A percentile compares a stretch with the other conserved stretches of the same genome.
Conservation (phyloP, 1,284 basidiomycete genomes). For the Vanrija pseudolonga region DNA sequence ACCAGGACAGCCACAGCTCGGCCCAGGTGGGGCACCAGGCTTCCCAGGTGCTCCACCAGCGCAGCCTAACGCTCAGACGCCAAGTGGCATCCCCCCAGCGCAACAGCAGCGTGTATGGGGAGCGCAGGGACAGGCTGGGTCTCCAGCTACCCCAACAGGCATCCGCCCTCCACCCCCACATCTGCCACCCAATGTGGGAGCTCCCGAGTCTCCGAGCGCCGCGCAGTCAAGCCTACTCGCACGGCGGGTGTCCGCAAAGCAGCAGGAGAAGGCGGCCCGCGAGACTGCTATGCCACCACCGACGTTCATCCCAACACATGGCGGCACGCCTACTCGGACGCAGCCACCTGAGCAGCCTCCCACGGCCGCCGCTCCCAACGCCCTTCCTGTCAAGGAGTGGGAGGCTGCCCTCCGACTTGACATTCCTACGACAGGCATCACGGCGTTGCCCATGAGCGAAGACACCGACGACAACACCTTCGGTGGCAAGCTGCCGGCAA, state of each 20-base stretch:
- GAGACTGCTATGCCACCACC: constrained; percentile 34
- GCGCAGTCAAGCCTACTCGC: neutral
- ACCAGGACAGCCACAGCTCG: constrained; percentile 10
- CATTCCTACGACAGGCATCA: constrained; percentile 62
- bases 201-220: constrained; percentile 11
- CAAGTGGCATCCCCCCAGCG: constrained; percentile 9
- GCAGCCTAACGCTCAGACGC: neutral
- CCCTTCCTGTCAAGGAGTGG: constrained; percentile 46
- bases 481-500: constrained; percentile 56
- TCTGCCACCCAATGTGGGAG: constrained; percentile 11
- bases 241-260: constrained; percentile 12
- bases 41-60: constrained; percentile 5
- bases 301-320: constrained; percentile 32
- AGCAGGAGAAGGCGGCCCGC: neutral
- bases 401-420: constrained; percentile 54
- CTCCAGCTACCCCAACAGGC: constrained; percentile 10
- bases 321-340: constrained; percentile 9
- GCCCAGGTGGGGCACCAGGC: constrained; percentile 12
- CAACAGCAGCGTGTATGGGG: constrained; percentile 20
- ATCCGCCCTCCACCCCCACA: constrained; percentile 28
- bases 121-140: constrained; percentile 6
- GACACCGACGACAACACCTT: constrained; percentile 50
- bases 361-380: constrained; percentile 24
- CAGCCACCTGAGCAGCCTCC: constrained; percentile 9
- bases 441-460: constrained; percentile 58